A percentile compares a stretch with the other conserved stretches of the same genome.
Conservation (phyloP, 192 early-diverging fungal species). For the Mortierella claussenii region DNA sequence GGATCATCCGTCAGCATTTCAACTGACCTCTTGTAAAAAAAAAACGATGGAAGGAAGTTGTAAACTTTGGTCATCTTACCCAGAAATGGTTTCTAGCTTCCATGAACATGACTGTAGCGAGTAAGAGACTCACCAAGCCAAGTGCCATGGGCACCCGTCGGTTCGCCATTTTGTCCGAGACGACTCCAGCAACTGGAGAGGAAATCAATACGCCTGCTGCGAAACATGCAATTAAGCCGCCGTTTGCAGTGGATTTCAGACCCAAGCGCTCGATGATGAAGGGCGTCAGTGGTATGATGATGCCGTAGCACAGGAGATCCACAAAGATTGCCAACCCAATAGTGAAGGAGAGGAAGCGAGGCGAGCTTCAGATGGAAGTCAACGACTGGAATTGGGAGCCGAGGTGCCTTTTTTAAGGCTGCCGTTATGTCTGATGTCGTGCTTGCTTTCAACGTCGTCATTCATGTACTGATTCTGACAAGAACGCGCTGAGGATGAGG, state of each 20-base stretch:
- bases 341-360: slow-evolving; percentile 23
- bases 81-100: too few species aligned
- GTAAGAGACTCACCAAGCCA: slow-evolving; percentile 32
- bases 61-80: too few species aligned
- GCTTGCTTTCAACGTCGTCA: too few species aligned
- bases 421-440: too few species aligned
- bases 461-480: too few species aligned
- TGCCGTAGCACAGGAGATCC: slow-evolving; percentile 37
- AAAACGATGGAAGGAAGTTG: not conserved
- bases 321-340: slow-evolving; percentile 34
- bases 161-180: slow-evolving; percentile 38
- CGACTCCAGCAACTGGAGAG: slow-evolving; percentile 25
- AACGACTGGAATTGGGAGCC: too few species aligned
- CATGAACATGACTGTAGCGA: slow-evolving; percentile 41
- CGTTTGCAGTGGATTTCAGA: slow-evolving; percentile 28
- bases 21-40: too few species aligned
- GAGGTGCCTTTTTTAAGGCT: too few species aligned
- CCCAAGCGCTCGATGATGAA: slow-evolving; percentile 34
- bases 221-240: slow-evolving; percentile 34
- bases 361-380: slow-evolving; percentile 34
- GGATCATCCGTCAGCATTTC: too few species aligned
- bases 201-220: slow-evolving; percentile 26
- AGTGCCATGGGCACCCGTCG: slow-evolving; percentile 49
- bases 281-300: slow-evolving; percentile 44
- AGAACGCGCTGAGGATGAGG: too few species aligned